Conservation (phyloP, 257 asterid genomes). For the Plantago ovata region DNA sequence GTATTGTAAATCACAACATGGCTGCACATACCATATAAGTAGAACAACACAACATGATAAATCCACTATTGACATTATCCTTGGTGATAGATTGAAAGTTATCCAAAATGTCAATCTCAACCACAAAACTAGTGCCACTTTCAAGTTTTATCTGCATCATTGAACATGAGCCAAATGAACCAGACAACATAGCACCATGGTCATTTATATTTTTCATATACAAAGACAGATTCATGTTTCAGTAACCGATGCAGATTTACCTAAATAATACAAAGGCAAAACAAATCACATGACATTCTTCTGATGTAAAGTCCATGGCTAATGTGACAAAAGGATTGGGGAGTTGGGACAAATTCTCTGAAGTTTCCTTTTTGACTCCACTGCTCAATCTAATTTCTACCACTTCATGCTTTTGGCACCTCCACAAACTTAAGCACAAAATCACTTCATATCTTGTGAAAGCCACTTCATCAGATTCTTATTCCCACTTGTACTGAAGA, state of each 20-base stretch:
- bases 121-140: constrained; percentile 5
- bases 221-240: constrained; percentile 22
- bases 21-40: no score
- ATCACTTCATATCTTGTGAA: constrained; percentile 11
- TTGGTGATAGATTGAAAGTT: no score
- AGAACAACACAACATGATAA: no score
- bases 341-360: constrained; percentile 20
- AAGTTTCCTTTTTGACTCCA: constrained; percentile 26
- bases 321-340: no score
- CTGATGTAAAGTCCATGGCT: constrained; percentile 5
- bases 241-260: constrained; percentile 23
- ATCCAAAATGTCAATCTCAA: neutral
- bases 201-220: neutral
- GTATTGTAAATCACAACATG: no score
- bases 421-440: constrained; percentile 5
- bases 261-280: constrained; percentile 21
- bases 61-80: no score
- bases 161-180: constrained; percentile 25
- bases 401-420: constrained; percentile 29
- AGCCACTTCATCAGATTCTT: no score
- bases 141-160: constrained; percentile 15
- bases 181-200: no score
- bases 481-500: no score
- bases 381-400: neutral
- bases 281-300: constrained; percentile 30